Evolutionary conservation across 1,284 basidiomycete genomes (phyloP).

Genomic region (Pholiota adiposa): DNA sequence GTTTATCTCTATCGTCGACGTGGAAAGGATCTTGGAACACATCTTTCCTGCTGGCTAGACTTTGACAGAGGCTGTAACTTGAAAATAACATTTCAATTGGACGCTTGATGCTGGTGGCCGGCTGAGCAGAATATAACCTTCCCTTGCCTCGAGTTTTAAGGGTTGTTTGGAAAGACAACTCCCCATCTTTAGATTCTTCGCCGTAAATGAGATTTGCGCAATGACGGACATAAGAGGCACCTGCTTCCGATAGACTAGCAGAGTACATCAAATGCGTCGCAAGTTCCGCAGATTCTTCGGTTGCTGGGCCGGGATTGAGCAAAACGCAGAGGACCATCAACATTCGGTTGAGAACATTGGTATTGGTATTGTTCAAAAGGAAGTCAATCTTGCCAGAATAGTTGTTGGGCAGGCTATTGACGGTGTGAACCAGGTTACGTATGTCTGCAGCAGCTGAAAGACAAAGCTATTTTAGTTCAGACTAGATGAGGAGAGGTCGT

Average conservation of each 20-base stretch:
- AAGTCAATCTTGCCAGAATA: conserved; percentile 39
- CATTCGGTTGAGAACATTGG: conserved; percentile 38
- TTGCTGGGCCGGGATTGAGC: conserved; percentile 36
- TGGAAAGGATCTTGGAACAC: conserved; percentile 33
- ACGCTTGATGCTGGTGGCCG: conserved; percentile 37
- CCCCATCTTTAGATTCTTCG: conserved; percentile 30
- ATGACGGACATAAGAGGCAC: conserved; percentile 33
- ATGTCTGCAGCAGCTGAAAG: conserved; percentile 38
- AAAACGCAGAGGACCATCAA: conserved; percentile 42
- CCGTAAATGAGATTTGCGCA: conserved; percentile 40
- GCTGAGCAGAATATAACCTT: conserved; percentile 40
- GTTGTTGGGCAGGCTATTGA: conserved; percentile 39
- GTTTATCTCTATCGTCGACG: conserved; percentile 39
- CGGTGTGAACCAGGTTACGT: conserved; percentile 38
- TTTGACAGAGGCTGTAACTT: conserved; percentile 32
- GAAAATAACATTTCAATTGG: conserved; percentile 44
- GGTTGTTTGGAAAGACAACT: conserved; percentile 40
- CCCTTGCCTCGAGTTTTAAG: conserved; percentile 40
- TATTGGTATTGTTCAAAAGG: conserved; percentile 38
- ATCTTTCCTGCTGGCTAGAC: conserved; percentile 34
- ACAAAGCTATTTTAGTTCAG: neutral
- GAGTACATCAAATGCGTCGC: conserved; percentile 45
- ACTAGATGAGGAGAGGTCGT: neutral
- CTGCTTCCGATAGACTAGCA: conserved; percentile 31
- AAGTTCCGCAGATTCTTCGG: conserved; percentile 41